These are phyloP conservation scores for Ophiosphaerella herpotricha DNA, from an alignment of 2,329 filamentous ascomycete genomes.

Conservation along the genomic window DNA sequence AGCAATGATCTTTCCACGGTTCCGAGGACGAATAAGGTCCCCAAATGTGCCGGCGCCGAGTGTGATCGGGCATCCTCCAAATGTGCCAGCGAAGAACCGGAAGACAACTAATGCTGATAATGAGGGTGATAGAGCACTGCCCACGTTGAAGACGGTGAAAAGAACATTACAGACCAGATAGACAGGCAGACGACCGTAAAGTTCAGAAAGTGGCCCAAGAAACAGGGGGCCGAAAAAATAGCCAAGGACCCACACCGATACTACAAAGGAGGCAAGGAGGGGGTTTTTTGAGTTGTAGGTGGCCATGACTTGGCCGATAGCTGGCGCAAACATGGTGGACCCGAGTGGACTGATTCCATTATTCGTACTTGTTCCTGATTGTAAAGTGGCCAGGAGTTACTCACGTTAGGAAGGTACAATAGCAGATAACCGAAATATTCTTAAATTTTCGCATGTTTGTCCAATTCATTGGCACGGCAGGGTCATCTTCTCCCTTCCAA, in stretches of 20 bases:
- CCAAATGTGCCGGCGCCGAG: constrained; percentile 28
- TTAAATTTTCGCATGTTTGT: constrained; percentile 35
- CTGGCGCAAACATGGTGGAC: constrained; percentile 59
- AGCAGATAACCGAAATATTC: constrained; percentile 27
- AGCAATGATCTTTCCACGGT: constrained; percentile 22
- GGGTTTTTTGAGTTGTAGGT: constrained; percentile 56
- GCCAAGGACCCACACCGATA: constrained; percentile 23
- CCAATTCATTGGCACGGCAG: constrained; percentile 64
- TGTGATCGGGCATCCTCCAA: constrained; percentile 19
- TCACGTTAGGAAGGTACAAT: constrained; percentile 36
- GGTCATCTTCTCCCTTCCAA: constrained; percentile 62
- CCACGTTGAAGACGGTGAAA: constrained; percentile 55
- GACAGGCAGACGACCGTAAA: constrained; percentile 27
- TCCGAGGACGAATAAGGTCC: constrained; percentile 22
- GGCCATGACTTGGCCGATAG: constrained; percentile 51
- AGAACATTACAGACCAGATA: constrained; percentile 38
- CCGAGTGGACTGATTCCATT: constrained; percentile 43
- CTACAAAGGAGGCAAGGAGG: constrained; percentile 22
- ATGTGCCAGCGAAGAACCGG: constrained; percentile 27
- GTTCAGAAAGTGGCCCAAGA: constrained; percentile 28
- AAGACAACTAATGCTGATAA: constrained; percentile 28
- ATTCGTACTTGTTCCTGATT: not conserved
- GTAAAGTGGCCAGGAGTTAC: not conserved
- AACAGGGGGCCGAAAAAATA: constrained; percentile 26
- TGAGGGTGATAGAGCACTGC: constrained; percentile 30